phyloP scores from a whole-genome alignment of 768 basidiomycete genomes.

The Rhodosporidiobolus odoratus region DNA sequence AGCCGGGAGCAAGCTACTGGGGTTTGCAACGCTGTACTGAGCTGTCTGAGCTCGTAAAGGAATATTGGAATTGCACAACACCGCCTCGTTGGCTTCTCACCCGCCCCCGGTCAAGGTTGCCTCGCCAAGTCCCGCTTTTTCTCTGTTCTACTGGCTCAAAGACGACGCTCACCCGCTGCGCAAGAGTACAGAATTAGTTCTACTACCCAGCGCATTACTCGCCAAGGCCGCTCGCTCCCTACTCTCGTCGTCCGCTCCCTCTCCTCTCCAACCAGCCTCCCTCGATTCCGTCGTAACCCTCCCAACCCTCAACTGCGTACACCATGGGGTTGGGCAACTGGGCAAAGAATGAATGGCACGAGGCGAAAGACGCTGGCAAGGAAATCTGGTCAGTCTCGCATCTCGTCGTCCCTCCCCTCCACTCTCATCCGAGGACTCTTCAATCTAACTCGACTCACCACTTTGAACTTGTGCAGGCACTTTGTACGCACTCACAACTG shows the following conservation, averaged over 20 bases:
- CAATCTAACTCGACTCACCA: background rate
- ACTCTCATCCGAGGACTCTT: background rate
- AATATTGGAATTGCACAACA: no score
- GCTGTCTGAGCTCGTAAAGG: no score
- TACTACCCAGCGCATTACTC: background rate
- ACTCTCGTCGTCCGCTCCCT: background rate
- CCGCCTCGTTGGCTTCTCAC: no score
- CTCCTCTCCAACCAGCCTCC: background rate
- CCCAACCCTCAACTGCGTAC: background rate
- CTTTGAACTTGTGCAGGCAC: background rate
- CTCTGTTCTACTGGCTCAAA: no score
- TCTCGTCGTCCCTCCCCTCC: background rate
- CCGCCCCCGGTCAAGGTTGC: no score
- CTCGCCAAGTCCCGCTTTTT: no score
- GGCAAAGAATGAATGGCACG: constrained; percentile 1
- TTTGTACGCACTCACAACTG: constrained; percentile 16
- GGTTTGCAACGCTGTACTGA: no score
- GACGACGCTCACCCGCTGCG: no score
- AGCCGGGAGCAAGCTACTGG: no score
- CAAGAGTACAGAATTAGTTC: no score
- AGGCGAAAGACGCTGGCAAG: constrained; percentile 12
- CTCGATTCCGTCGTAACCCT: no score
- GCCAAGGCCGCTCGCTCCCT: background rate
- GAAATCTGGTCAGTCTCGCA: constrained; percentile 10
- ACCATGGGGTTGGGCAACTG: background rate